phyloP scores from a whole-genome alignment of 2,329 filamentous ascomycete genomes.

The Fusarium aywerte region DNA sequence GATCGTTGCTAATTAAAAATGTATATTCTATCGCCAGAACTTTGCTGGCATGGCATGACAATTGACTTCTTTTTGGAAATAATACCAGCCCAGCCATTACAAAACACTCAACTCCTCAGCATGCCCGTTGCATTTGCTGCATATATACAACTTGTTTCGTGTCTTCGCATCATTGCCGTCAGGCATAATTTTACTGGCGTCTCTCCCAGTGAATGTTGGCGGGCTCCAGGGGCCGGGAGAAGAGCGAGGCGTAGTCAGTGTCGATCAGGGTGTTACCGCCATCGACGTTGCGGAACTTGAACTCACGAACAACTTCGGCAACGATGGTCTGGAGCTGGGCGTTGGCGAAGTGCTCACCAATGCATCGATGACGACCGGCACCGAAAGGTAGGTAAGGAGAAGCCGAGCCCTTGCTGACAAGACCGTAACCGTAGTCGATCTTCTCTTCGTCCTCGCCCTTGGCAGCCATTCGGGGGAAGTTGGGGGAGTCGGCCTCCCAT shows the following conservation, averaged over 20 bases:
- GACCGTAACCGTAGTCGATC: conserved; percentile 92
- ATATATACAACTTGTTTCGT: conserved; percentile 45
- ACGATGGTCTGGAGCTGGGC: conserved; percentile 89
- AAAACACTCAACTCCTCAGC: conserved; percentile 43
- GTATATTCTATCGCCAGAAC: conserved; percentile 42
- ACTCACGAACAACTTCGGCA: conserved; percentile 77
- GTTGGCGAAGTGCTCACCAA: conserved; percentile 96
- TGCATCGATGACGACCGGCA: conserved; percentile 91
- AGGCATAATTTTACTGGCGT: conserved; percentile 57
- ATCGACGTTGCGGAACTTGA: conserved; percentile 82
- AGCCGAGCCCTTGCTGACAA: conserved; percentile 88
- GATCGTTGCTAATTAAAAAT: conserved; percentile 43
- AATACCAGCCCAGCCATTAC: conserved; percentile 43
- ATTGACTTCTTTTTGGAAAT: conserved; percentile 37
- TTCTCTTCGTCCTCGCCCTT: conserved; percentile 75
- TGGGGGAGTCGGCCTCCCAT: conserved; percentile 77
- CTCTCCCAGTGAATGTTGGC: conserved; percentile 81
- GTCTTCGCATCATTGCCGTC: conserved; percentile 26
- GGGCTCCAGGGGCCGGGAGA: conserved; percentile 77
- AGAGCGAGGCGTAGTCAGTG: conserved; percentile 76
- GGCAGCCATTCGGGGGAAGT: conserved; percentile 58
- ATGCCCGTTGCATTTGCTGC: conserved; percentile 41
- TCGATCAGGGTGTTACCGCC: conserved; percentile 75
- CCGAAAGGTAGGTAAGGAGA: conserved; percentile 96
- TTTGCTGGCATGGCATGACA: conserved; percentile 37